Evolutionary conservation across 202 grass and related monocot species (phyloP).

Genomic region (Eragrostis tef): DNA sequence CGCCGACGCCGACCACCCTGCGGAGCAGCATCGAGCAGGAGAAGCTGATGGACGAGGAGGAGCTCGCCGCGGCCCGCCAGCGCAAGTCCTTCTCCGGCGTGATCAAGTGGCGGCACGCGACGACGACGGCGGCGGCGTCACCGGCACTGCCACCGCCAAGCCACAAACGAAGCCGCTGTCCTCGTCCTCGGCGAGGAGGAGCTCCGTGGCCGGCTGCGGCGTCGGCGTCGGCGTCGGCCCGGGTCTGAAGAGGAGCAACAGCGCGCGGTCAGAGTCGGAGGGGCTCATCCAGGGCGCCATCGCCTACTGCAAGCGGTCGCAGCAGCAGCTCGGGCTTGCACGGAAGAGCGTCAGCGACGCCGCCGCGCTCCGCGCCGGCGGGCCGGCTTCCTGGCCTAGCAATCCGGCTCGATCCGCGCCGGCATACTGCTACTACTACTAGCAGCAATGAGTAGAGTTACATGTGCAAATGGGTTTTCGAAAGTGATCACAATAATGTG

Average conservation of each 20-base stretch:
- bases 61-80: slow-evolving; percentile 50
- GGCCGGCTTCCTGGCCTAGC: slow-evolving; percentile 15
- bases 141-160: slow-evolving; percentile 32
- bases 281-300: slow-evolving; percentile 91
- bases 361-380: slow-evolving; percentile 45
- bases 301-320: slow-evolving; percentile 92
- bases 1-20: slow-evolving; percentile 39
- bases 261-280: slow-evolving; percentile 81
- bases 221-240: slow-evolving; percentile 1
- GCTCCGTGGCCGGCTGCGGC: slow-evolving; percentile 7
- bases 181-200: slow-evolving; percentile 42
- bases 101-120: slow-evolving; percentile 51
- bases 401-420: slow-evolving; percentile 20
- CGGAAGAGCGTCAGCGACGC: slow-evolving; percentile 75
- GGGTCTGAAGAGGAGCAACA: slow-evolving; percentile 81
- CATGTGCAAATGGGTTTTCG: slow-evolving; percentile 45
- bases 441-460: neutral
- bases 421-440: slow-evolving; percentile 17
- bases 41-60: slow-evolving; percentile 63
- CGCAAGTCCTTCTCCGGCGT: slow-evolving; percentile 82
- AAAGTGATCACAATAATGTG: slow-evolving; percentile 54
- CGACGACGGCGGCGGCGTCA: neutral
- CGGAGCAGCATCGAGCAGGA: slow-evolving; percentile 59
- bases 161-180: slow-evolving; percentile 37
- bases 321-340: slow-evolving; percentile 62